Evolutionary conservation across 805 yeast genomes (phyloP).

Genomic region (Zygosaccharomyces rouxii): DNA sequence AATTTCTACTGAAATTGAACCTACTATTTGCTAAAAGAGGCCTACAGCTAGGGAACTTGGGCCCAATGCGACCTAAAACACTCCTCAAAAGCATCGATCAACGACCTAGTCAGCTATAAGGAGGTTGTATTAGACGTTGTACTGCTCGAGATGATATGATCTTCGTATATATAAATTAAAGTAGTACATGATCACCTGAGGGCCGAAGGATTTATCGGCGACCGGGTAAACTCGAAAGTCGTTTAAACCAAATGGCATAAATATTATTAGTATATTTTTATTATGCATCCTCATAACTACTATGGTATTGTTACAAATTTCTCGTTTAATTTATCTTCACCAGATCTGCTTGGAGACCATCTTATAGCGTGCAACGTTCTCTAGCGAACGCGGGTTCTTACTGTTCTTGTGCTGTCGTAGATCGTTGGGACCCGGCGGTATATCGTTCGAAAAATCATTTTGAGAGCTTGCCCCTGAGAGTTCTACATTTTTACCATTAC

Average conservation of each 20-base stretch:
- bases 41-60: neutral
- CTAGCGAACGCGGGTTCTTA: slow-evolving; percentile 39
- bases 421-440: slow-evolving; percentile 30
- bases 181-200: neutral
- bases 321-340: slow-evolving; percentile 33
- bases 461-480: neutral
- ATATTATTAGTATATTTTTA: neutral
- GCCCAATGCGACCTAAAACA: neutral
- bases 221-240: neutral
- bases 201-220: neutral
- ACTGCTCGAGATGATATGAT: neutral
- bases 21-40: neutral
- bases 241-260: neutral
- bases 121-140: neutral
- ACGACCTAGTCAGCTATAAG: neutral
- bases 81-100: neutral
- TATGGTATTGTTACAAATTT: neutral
- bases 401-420: slow-evolving; percentile 25
- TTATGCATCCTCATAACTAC: neutral
- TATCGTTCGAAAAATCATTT: neutral
- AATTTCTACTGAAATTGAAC: neutral
- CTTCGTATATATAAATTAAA: neutral
- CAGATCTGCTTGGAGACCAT: slow-evolving; percentile 77
- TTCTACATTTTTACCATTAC: neutral
- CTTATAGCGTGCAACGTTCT: slow-evolving; percentile 55